These are phyloP conservation scores for Nicotiana noctiflora DNA, from an alignment of 257 asterid genomes.

Conservation along the genomic window DNA sequence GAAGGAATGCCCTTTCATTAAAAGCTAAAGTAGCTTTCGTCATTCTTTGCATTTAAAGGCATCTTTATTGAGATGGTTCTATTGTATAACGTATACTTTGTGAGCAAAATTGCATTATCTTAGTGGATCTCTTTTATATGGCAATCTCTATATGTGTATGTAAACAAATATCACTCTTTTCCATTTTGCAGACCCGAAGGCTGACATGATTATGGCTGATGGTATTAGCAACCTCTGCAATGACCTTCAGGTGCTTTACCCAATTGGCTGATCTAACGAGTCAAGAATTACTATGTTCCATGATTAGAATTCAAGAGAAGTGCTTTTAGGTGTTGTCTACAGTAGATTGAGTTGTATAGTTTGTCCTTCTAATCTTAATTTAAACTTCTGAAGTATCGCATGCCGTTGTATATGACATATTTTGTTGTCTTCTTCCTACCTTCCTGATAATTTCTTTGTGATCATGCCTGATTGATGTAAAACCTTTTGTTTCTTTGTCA, in stretches of 20 bases:
- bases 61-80: not conserved
- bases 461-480: not conserved
- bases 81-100: not conserved
- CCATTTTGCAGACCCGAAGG: constrained; percentile 28
- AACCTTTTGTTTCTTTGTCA: constrained; percentile 25
- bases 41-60: not conserved
- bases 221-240: constrained; percentile 42
- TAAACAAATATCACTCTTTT: not conserved
- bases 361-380: not conserved
- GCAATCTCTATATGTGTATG: not conserved
- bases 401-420: not conserved
- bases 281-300: not conserved
- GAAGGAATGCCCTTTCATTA: not conserved
- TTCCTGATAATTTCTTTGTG: constrained; percentile 1
- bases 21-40: not conserved
- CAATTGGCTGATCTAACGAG: constrained; percentile 5
- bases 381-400: not conserved
- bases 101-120: not conserved
- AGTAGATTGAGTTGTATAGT: not conserved
- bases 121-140: not conserved
- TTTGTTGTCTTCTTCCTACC: not conserved
- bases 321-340: not conserved
- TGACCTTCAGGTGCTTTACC: constrained; percentile 38
- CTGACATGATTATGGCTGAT: constrained; percentile 48
- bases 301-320: not conserved